Conservation (phyloP, 2,329 filamentous ascomycete species). For the Epichloe brachyelytri region DNA sequence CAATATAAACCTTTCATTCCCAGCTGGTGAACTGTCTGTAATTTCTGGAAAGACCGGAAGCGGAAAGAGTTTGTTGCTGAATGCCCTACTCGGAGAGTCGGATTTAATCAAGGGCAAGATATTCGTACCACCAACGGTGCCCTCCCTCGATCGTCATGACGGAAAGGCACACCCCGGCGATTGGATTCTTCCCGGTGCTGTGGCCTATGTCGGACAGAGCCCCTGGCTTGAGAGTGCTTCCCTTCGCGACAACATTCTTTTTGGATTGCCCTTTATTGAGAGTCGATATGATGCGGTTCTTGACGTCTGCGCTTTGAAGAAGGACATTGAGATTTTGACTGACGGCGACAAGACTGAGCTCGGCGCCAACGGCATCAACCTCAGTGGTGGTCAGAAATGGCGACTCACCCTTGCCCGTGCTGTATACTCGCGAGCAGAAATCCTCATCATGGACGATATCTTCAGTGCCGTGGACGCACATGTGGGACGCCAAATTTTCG, state of each 20-base stretch:
- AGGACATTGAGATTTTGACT: conserved; percentile 62
- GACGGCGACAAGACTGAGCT: conserved; percentile 74
- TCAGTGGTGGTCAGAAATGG: conserved; percentile 77
- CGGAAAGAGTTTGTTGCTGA: conserved; percentile 64
- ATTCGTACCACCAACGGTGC: conserved; percentile 36
- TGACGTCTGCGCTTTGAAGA: conserved; percentile 58
- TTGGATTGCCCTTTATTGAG: conserved; percentile 57
- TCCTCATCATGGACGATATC: conserved; percentile 70
- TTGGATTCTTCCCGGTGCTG: conserved; percentile 56
- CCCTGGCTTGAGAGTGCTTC: conserved; percentile 79
- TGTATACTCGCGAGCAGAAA: conserved; percentile 64
- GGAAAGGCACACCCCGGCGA: conserved; percentile 46
- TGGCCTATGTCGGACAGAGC: conserved; percentile 67
- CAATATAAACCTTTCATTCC: conserved; percentile 54
- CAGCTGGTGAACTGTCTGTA: conserved; percentile 54
- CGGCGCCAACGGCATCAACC: conserved; percentile 71
- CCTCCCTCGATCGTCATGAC: conserved; percentile 44
- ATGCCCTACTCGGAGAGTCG: conserved; percentile 62
- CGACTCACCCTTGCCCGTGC: conserved; percentile 68
- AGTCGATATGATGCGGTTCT: conserved; percentile 59
- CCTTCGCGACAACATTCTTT: conserved; percentile 66
- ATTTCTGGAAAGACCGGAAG: conserved; percentile 67
- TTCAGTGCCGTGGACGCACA: conserved; percentile 75
- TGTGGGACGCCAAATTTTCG: conserved; percentile 66
- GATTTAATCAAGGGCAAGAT: conserved; percentile 54